Base-by-base conservation (phyloP, 2,329 filamentous ascomycete species). In the Dothistroma septosporum region DNA sequence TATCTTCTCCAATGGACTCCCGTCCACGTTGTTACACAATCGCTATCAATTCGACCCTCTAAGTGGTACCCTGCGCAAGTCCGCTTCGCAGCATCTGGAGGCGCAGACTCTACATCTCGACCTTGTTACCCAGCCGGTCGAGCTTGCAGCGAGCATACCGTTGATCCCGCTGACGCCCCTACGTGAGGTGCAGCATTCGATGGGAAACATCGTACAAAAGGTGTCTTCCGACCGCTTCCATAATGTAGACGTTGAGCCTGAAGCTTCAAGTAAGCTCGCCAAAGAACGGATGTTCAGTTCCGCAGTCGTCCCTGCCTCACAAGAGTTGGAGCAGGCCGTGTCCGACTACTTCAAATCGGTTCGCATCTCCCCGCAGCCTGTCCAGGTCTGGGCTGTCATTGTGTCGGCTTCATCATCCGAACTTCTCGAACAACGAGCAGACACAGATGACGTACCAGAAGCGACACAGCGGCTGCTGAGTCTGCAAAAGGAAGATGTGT, bases 171-270 rank as follows among this genome's bases (percentile, higher is more conserved):
- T 92, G 2, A 73, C 86, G 11, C 84, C 88, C 0, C 73, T 92
- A 16, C 83, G 88, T 19, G 77, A 76, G 52, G 85, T 94, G 37
- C 76, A 81, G 0, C 82, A 84, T 41, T 85, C 86, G 37, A 85
- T 92, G 69, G 91, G 91, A 3, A 95, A 95, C 74, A 93, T 95
- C 58, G 79, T 94, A 22, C 84, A 87, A 33, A 82, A 84, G 47
- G 22, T 57, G 44, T 55, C 55, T 14, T 46, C 48, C 32, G 14
- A 53, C 53, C 14, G 16, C n/a, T 37, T 57, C 50, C 47, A 6
- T 3, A 11, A 19, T 4, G 5, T 10, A 7, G 32, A 46, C 16
- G 16, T 19, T 49, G 28, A n/a, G 9, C 7, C 31, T 46, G 16
- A 31, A 35, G 50, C 28, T 19, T 32, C 53, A 33, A 31, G 19